Conservation (phyloP, 768 basidiomycete species). For the Lactarius sp. region DNA sequence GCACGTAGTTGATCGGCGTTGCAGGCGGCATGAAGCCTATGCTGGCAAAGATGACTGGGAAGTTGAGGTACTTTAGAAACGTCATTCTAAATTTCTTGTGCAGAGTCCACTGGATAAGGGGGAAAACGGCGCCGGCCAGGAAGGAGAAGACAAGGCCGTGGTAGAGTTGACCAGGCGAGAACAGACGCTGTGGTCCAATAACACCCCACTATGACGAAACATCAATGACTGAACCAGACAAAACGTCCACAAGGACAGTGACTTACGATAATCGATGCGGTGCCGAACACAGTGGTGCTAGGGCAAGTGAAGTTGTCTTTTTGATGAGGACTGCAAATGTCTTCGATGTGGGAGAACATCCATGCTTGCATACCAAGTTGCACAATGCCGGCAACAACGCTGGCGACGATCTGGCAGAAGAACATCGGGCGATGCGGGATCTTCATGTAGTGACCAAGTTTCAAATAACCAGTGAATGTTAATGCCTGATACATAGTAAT, state of each 20-base stretch:
- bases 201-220: constrained; percentile 44
- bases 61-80: constrained; percentile 56
- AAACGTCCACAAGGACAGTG: background rate
- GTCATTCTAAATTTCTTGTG: constrained; percentile 18
- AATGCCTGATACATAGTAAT: constrained; percentile 67
- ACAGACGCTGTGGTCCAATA: constrained; percentile 57
- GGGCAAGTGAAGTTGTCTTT: constrained; percentile 69
- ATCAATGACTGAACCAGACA: background rate
- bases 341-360: constrained; percentile 66
- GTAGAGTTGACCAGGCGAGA: constrained; percentile 3
- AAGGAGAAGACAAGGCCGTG: constrained; percentile 57
- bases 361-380: constrained; percentile 74
- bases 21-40: constrained; percentile 39
- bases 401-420: constrained; percentile 59
- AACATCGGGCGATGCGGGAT: constrained; percentile 74
- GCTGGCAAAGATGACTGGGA: constrained; percentile 42
- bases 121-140: constrained; percentile 65
- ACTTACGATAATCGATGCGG: constrained; percentile 65
- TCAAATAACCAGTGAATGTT: constrained; percentile 68
- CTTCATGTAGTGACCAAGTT: constrained; percentile 70
- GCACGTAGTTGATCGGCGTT: constrained; percentile 39
- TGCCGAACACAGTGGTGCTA: constrained; percentile 64
- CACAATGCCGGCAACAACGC: constrained; percentile 62
- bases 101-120: constrained; percentile 50
- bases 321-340: constrained; percentile 52